Base-by-base conservation (phyloP, 164 flowering plant species). In the Vitis rupestris region DNA sequence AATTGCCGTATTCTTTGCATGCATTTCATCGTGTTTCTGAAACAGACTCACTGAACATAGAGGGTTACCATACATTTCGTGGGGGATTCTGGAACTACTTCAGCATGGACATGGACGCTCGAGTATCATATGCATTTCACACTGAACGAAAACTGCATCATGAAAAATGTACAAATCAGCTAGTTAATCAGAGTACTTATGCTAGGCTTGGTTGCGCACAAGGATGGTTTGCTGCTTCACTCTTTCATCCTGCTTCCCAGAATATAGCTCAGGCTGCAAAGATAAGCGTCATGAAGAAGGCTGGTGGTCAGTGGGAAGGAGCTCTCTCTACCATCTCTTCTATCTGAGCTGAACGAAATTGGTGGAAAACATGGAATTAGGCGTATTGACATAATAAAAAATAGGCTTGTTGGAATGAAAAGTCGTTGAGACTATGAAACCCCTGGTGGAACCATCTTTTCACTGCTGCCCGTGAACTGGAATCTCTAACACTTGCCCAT, bases 391-490 rank as follows among this genome's bases (percentile, higher is more conserved):
- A 84, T 94, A 89, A 98, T 92, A 47, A 98, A 94, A 69, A 91
- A 94, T 68, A 82, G 99, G 19, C 86, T 94, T 23, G 99, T 94
- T 49, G 99, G 99, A 8, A 94, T 94, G 98, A 94, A 94, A 73
- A 92, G 97, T 72, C 95, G 99, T 27, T 96, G 99, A 13, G 96
- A 92, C 9, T 94, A 94, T 69, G 99, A 94, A 76, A 94, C 99
- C 59, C 99, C 97, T 1, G 99, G 99, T 13, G 99, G 98, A 2
- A 91, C 99, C 54, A 85, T 94, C 90, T 94, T 19, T 91, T 83
- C 75, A 17, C 88, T 4, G 97, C 97, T 23, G 92, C 64, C 0
- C 87, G 84, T 1, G 99, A 94, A 67, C 92, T 92, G 1, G 98
- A 94, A 79, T 85, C 98, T 50, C 73, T 95, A 8, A 95, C 99